phyloP scores from a whole-genome alignment of 1,139 yeast species.

The Hyphopichia khmerensis region DNA sequence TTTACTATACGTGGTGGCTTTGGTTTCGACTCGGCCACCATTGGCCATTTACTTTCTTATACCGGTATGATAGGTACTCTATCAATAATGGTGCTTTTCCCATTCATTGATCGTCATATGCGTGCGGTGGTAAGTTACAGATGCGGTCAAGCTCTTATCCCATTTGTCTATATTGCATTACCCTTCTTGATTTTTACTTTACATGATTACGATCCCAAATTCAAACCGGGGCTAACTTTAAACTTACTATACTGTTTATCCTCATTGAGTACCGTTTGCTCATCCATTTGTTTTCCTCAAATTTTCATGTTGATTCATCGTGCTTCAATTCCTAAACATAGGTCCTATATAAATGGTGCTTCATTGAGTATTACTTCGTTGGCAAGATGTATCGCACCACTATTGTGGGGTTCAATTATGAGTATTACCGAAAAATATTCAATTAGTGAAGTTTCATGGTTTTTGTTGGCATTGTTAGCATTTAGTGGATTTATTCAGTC shows the following conservation, averaged over 20 bases:
- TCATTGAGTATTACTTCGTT: slow-evolving; percentile 50
- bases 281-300: slow-evolving; percentile 3
- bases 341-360: slow-evolving; percentile 52
- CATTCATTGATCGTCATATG: slow-evolving; percentile 51
- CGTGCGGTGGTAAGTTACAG: slow-evolving; percentile 47
- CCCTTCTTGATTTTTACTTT: slow-evolving; percentile 52
- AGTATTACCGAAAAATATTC: slow-evolving; percentile 43
- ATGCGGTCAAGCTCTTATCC: slow-evolving; percentile 40
- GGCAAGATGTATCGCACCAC: slow-evolving; percentile 60
- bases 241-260: slow-evolving; percentile 24
- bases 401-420: slow-evolving; percentile 60
- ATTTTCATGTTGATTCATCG: slow-evolving; percentile 41
- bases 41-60: slow-evolving; percentile 54
- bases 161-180: slow-evolving; percentile 45
- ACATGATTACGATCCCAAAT: slow-evolving; percentile 24
- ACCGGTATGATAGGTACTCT: slow-evolving; percentile 59
- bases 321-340: slow-evolving; percentile 45
- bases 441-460: slow-evolving; percentile 54
- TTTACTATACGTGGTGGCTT: slow-evolving; percentile 29
- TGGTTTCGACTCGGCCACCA: slow-evolving; percentile 40
- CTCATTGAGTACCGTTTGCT: slow-evolving; percentile 19
- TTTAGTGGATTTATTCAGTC: slow-evolving; percentile 30
- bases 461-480: slow-evolving; percentile 37
- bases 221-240: slow-evolving; percentile 23
- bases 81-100: slow-evolving; percentile 52